Evolutionary conservation across 352 stramenopile genomes (phyloP).

Genomic region (Blastocystis sp.): DNA sequence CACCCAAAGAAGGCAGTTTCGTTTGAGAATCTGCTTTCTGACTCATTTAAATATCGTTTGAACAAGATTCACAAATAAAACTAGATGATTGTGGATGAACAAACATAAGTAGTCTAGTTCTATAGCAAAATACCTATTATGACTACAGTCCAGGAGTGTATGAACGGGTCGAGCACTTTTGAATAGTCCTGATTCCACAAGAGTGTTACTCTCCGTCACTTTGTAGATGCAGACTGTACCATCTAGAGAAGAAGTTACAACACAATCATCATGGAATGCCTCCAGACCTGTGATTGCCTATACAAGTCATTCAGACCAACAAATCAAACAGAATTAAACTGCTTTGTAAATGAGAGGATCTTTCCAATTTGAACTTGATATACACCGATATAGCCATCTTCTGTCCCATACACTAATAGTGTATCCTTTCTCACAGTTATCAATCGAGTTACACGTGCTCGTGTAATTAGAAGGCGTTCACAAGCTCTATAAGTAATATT

Average conservation of each 20-base stretch:
- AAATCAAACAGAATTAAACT: not conserved
- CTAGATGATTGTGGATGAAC: not conserved
- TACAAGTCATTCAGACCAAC: not conserved
- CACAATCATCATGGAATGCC: not conserved
- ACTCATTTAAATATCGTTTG: not conserved
- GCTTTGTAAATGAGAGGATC: not conserved
- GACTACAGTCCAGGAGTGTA: not conserved
- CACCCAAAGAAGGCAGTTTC: not conserved
- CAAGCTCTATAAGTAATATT: not conserved
- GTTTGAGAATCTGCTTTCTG: not conserved
- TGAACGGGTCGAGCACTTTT: not conserved
- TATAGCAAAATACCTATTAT: not conserved
- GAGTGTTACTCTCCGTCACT: not conserved
- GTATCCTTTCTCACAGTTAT: not conserved
- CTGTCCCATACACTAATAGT: slow-evolving; percentile 2
- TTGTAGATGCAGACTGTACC: not conserved
- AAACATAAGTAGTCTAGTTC: not conserved
- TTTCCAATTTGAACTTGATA: not conserved
- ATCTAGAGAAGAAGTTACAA: not conserved
- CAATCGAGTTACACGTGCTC: not conserved
- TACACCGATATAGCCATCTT: not conserved
- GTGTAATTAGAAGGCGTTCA: not conserved
- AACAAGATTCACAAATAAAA: not conserved
- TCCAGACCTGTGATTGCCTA: not conserved
- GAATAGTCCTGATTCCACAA: not conserved